Percentiles rank a stretch among this genome's conserved stretches.
phyloP scores from a whole-genome alignment of 768 basidiomycete genomes.

The Serpula lacrymans region DNA sequence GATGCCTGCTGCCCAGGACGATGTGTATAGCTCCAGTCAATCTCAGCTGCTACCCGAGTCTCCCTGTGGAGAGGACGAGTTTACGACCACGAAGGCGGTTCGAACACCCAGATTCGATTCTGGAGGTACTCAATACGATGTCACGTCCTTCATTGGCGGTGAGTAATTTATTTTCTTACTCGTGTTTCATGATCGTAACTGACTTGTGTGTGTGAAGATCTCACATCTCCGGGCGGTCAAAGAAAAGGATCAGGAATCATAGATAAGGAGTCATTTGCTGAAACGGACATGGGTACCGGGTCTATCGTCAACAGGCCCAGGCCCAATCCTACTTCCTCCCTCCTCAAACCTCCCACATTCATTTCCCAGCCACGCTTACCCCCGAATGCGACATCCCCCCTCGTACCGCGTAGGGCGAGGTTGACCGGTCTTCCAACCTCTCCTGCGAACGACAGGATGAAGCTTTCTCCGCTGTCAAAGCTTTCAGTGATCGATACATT shows the following conservation, averaged over 20 bases:
- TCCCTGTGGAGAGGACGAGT: slow-evolving; percentile 12
- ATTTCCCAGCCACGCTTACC: no score
- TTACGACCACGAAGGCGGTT: slow-evolving; percentile 11
- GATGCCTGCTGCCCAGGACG: slow-evolving; percentile 20
- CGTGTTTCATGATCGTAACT: background rate
- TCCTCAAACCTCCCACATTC: background rate
- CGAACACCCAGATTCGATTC: slow-evolving; percentile 32
- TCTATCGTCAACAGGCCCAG: background rate
- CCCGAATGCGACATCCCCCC: no score
- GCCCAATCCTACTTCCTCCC: slow-evolving; percentile 1
- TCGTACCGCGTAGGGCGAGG: background rate
- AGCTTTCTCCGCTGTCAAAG: background rate
- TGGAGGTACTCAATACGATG: slow-evolving; percentile 59
- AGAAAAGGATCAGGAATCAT: slow-evolving; percentile 9
- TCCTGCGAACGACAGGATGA: background rate
- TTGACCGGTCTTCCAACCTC: slow-evolving; percentile 1
- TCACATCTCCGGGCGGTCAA: slow-evolving; percentile 26
- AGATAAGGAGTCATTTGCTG: slow-evolving; percentile 4
- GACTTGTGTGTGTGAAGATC: slow-evolving; percentile 23
- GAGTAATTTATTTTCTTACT: slow-evolving; percentile 14
- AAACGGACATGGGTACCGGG: slow-evolving; percentile 3
- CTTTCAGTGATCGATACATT: background rate
- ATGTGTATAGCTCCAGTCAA: slow-evolving; percentile 15
- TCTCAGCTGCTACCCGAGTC: slow-evolving; percentile 16
- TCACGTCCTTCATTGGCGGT: slow-evolving; percentile 71